Evolutionary conservation across 257 asterid species (phyloP).

Genomic region (Pogostemon cablin): DNA sequence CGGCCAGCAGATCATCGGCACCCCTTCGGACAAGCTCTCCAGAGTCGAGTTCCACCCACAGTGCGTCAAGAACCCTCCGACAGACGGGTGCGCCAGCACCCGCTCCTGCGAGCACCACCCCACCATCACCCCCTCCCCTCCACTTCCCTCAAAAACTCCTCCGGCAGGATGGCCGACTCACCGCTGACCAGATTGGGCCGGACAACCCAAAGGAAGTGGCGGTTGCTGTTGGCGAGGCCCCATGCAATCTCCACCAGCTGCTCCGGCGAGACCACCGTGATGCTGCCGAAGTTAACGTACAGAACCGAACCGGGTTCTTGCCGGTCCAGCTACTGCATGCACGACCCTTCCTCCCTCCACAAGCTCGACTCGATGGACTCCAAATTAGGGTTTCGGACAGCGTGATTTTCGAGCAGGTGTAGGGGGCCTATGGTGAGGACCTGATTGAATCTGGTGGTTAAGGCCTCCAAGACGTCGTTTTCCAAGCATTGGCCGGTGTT

Average conservation of each 20-base stretch:
- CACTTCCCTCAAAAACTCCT: slow-evolving; percentile 29
- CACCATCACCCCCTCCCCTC: slow-evolving; percentile 40
- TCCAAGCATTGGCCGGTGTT: slow-evolving; percentile 48
- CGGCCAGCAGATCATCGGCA: slow-evolving; percentile 59
- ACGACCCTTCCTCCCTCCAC: slow-evolving; percentile 48
- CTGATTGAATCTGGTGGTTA: slow-evolving; percentile 25
- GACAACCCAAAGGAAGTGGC: slow-evolving; percentile 45
- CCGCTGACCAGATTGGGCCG: slow-evolving; percentile 47
- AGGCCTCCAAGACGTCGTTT: slow-evolving; percentile 25
- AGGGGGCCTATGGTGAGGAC: slow-evolving; percentile 43
- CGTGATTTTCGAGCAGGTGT: slow-evolving; percentile 30
- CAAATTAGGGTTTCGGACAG: slow-evolving; percentile 10
- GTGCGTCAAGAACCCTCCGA: slow-evolving; percentile 55
- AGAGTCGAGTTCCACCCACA: slow-evolving; percentile 49
- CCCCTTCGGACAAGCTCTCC: slow-evolving; percentile 44
- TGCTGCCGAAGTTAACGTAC: slow-evolving; percentile 55
- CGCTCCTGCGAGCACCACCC: slow-evolving; percentile 53
- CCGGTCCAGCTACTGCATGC: slow-evolving; percentile 41
- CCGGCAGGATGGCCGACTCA: slow-evolving; percentile 33
- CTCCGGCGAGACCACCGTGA: slow-evolving; percentile 38
- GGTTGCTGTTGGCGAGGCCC: slow-evolving; percentile 46
- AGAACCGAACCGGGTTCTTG: slow-evolving; percentile 39
- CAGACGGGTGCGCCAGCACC: slow-evolving; percentile 45
- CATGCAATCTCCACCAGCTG: slow-evolving; percentile 52
- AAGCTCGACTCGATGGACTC: slow-evolving; percentile 42